Conservation (phyloP, 176 grass and related monocot genomes). For the Rhynchospora pubera region DNA sequence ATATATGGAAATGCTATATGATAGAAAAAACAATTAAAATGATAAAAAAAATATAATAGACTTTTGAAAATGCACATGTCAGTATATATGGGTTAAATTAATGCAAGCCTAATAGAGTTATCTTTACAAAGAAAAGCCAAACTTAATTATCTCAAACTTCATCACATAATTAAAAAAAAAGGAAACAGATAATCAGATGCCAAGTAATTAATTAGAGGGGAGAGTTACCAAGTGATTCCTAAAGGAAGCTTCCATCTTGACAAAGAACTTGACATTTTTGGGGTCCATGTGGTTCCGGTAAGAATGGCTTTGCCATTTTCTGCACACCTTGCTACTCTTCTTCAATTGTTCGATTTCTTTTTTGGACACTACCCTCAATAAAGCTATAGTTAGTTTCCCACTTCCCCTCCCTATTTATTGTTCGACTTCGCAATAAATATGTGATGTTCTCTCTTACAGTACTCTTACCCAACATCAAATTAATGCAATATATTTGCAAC, state of each 20-base stretch:
- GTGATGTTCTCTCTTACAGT: too few species aligned
- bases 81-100: background rate
- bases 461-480: too few species aligned
- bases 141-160: background rate
- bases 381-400: background rate
- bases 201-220: background rate
- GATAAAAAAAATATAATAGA: background rate
- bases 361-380: background rate
- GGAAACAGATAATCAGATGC: background rate
- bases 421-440: too few species aligned
- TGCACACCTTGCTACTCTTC: background rate
- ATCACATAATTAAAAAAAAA: background rate
- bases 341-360: background rate
- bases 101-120: background rate
- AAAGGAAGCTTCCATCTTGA: constrained; percentile 16
- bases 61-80: background rate
- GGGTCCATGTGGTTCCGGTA: constrained; percentile 24
- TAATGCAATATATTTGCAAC: too few species aligned
- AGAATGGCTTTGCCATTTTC: background rate
- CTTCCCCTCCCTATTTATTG: too few species aligned
- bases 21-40: background rate
- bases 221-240: constrained; percentile 11
- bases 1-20: background rate
- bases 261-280: constrained; percentile 26
- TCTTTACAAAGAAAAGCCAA: background rate